Evolutionary conservation across 208 protist species (phyloP), one percentile per base, ranked within the genome.

Genomic region (Porcisia deanei): DNA sequence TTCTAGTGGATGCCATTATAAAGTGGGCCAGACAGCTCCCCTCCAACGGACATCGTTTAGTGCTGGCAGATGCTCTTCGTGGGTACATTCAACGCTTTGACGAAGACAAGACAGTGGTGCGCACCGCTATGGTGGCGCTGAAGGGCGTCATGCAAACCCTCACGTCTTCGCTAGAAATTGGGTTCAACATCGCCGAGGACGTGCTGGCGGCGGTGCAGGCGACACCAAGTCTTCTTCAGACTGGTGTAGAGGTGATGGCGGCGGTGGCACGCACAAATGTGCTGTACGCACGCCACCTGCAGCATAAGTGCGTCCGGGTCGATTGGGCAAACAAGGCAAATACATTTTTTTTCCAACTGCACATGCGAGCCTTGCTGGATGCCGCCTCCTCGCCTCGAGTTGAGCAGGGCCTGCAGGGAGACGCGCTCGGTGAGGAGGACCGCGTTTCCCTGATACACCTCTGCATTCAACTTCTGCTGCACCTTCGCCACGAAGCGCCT

Each of bases 91-190:
- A 84, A 59, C 60, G 73, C 58, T 75, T 69, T 20, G 61, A 47
- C 20, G 85, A 88, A 69, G 72, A 83, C 25, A 82, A 83, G 71
- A 75, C 79, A 14, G 82, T 87, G 22, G 71, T 82, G 71, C 85
- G 91, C 75, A 91, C 88, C 5, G 89, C 89, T 3, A 80, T 94
- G 60, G 57, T 92, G 25, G 83, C 76, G 59, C 60, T 91, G 16
- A 64, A 81, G 60, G 75, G 58, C 25, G 83, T 94, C 30, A 76
- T 90, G 71, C 71, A 64, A 39, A 89, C 79, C n/a, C 80, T 90
- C 41, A 81, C 81, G 41, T 88, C 82, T 8, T 85, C 81, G 10
- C 71, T 83, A 2, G 85, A 93, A 39, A 84, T 93, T 47, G 85
- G 74, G 30, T 65, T 77, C 41, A 76, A 64, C 57, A 60, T 94